A percentile compares a stretch with the other conserved stretches of the same genome.
phyloP scores from a whole-genome alignment of 1,284 basidiomycete genomes.

The Cryptococcus sp. region DNA sequence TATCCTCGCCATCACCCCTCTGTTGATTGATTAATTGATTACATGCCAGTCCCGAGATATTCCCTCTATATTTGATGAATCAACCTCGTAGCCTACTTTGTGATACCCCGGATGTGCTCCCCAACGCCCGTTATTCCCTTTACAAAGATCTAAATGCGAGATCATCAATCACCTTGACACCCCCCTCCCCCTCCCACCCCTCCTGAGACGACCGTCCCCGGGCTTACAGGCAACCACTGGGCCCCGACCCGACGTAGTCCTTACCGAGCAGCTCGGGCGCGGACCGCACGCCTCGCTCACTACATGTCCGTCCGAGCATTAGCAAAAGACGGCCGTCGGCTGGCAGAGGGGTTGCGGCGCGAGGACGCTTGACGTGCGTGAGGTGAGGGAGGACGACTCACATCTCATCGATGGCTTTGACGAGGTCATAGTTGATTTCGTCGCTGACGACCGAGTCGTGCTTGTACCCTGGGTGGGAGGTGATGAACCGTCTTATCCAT shows the following conservation, averaged over 20 bases:
- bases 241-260: constrained; percentile 41
- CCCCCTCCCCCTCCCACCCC: not conserved
- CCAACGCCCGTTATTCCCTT: not conserved
- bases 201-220: no score
- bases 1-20: no score
- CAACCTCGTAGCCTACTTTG: no score
- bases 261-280: constrained; percentile 61
- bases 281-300: constrained; percentile 65
- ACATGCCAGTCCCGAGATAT: no score
- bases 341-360: not conserved
- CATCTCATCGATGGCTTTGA: constrained; percentile 86
- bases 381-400: constrained; percentile 51
- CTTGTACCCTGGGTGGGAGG: constrained; percentile 83
- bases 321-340: no score
- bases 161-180: not conserved
- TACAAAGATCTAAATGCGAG: not conserved
- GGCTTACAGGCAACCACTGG: constrained; percentile 30
- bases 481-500: constrained; percentile 91
- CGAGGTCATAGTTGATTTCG: constrained; percentile 91
- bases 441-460: constrained; percentile 84
- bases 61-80: no score
- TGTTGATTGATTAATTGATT: no score
- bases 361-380: not conserved
- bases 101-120: not conserved
- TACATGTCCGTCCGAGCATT: constrained; percentile 36